Conservation (phyloP, 2,329 filamentous ascomycete species). For the Mycocentrospora acerina region DNA sequence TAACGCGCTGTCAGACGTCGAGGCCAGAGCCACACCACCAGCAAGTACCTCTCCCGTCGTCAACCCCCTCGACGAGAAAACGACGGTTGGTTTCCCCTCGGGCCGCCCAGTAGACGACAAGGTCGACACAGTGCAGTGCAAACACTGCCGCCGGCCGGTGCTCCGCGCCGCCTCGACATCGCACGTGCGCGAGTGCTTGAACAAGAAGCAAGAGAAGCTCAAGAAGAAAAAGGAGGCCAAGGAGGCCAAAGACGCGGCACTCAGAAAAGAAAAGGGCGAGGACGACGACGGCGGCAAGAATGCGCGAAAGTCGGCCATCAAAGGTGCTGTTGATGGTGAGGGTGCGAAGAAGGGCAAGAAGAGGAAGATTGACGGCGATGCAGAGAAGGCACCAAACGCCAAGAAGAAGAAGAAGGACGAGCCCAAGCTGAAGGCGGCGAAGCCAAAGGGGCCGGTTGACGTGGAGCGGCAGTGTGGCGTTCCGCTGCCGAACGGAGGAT, state of each 20-base stretch:
- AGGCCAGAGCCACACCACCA: conserved; percentile 25
- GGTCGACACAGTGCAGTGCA: conserved; percentile 78
- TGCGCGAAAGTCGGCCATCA: conserved; percentile 45
- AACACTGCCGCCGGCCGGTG: conserved; percentile 90
- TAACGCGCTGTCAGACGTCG: conserved; percentile 21
- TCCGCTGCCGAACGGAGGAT: conserved; percentile 77
- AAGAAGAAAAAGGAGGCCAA: conserved; percentile 66
- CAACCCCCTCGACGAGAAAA: conserved; percentile 70
- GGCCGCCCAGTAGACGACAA: conserved; percentile 79
- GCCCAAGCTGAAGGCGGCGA: conserved; percentile 77
- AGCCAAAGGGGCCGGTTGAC: conserved; percentile 89
- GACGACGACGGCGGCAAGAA: conserved; percentile 44
- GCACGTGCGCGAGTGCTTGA: conserved; percentile 82
- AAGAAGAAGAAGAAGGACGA: conserved; percentile 96
- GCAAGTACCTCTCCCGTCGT: conserved; percentile 42
- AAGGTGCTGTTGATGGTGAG: conserved; percentile 40
- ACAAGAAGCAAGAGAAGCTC: conserved; percentile 71
- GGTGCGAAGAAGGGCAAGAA: conserved; percentile 49
- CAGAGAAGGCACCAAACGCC: conserved; percentile 76
- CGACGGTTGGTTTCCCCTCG: conserved; percentile 76
- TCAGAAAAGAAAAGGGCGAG: conserved; percentile 50
- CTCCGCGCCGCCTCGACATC: conserved; percentile 72
- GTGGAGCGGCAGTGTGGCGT: conserved; percentile 95
- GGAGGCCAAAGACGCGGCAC: conserved; percentile 53
- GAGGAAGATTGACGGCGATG: conserved; percentile 55